Conservation (phyloP, 2,329 filamentous ascomycete genomes). For the Aspergillus tanneri region DNA sequence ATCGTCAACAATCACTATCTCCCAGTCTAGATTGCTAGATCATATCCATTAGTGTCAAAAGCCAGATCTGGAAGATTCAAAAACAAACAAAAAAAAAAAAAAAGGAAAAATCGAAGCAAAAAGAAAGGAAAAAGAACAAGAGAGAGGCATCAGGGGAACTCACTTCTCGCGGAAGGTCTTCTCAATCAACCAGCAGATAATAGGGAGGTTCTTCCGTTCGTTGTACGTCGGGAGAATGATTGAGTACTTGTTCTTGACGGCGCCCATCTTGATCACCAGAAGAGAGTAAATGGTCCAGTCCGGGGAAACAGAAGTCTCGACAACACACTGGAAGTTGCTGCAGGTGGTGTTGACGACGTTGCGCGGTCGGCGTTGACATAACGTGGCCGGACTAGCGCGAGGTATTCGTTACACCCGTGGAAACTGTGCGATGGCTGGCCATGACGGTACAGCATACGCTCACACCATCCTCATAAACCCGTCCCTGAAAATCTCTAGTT, state of each 20-base stretch:
- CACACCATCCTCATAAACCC: too few species aligned
- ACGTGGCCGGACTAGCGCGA: background rate
- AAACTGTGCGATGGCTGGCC: background rate
- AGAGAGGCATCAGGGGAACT: conserved; percentile 25
- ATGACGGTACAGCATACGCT: background rate
- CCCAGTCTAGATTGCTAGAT: conserved; percentile 84
- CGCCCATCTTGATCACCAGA: conserved; percentile 31
- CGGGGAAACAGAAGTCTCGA: background rate
- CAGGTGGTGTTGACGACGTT: background rate
- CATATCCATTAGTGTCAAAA: conserved; percentile 1
- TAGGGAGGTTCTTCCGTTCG: conserved; percentile 93
- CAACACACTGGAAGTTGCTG: too few species aligned
- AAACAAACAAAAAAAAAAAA: too few species aligned
- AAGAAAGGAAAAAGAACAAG: conserved; percentile 4
- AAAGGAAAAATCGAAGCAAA: too few species aligned
- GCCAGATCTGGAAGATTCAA: background rate
- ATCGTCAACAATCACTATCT: conserved; percentile 97
- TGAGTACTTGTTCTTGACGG: conserved; percentile 77
- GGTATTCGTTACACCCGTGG: background rate
- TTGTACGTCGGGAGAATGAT: conserved; percentile 98
- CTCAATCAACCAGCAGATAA: conserved; percentile 91
- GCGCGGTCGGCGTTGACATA: background rate
- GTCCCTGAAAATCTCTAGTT: too few species aligned
- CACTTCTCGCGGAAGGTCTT: conserved; percentile 88
- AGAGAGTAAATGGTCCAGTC: background rate